phyloP scores from a whole-genome alignment of 2,329 filamentous ascomycete species.

The Diaporthe citrichinensis region DNA sequence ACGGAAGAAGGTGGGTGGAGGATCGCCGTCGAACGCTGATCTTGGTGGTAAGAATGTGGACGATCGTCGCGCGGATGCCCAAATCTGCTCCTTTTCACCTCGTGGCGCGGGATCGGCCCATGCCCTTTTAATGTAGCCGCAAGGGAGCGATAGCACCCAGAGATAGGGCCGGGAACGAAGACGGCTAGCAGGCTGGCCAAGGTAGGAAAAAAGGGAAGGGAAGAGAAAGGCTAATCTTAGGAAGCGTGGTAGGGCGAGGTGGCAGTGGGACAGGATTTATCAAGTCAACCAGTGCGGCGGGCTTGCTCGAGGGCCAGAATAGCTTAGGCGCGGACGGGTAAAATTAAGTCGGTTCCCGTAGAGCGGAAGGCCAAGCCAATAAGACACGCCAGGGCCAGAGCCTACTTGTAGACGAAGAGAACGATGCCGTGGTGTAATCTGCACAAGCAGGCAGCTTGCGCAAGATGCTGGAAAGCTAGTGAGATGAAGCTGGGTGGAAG shows the following conservation, averaged over 20 bases:
- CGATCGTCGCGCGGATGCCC: conserved; percentile 18
- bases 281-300: not conserved
- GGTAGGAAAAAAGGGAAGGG: conserved; percentile 2
- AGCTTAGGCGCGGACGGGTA: conserved; percentile 15
- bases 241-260: conserved; percentile 20
- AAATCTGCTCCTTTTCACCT: conserved; percentile 25
- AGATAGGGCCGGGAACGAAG: conserved; percentile 5
- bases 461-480: conserved; percentile 11
- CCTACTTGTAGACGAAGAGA: conserved; percentile 10
- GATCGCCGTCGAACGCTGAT: conserved; percentile 23
- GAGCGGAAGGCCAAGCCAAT: conserved; percentile 31
- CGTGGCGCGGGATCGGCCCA: conserved; percentile 26
- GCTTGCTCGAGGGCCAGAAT: conserved; percentile 1
- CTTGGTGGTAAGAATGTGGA: conserved; percentile 6
- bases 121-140: conserved; percentile 23
- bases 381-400: conserved; percentile 10
- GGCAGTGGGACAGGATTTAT: conserved; percentile 30
- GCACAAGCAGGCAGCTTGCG: not conserved
- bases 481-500: not conserved
- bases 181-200: conserved; percentile 30
- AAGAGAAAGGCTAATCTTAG: conserved; percentile 27
- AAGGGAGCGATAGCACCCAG: not conserved
- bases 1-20: not conserved
- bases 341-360: conserved; percentile 22
- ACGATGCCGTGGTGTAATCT: conserved; percentile 14